Evolutionary conservation across 352 stramenopile species (phyloP).

Genomic region (Phytophthora fragariaefolia): DNA sequence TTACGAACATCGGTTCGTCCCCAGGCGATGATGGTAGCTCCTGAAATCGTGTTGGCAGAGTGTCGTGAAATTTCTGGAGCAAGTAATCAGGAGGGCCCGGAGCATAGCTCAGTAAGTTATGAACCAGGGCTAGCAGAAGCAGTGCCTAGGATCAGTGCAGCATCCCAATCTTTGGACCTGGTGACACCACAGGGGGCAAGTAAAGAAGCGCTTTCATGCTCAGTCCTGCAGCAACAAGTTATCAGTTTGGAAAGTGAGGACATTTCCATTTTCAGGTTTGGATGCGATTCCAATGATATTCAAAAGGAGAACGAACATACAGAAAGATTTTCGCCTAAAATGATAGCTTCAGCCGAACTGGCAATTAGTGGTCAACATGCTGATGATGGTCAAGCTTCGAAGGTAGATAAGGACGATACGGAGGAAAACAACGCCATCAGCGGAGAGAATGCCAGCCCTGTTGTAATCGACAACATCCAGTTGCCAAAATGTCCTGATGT

Average conservation of each 20-base stretch:
- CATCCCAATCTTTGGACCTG: neutral
- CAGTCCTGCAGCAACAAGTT: neutral
- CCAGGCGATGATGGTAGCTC: neutral
- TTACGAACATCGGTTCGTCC: slow-evolving; percentile 5
- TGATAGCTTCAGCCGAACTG: neutral
- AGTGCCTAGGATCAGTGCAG: neutral
- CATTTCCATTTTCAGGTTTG: neutral
- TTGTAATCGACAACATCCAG: neutral
- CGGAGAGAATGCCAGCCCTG: no score
- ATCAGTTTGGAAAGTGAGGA: neutral
- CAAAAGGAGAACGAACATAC: neutral
- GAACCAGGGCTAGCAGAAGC: neutral
- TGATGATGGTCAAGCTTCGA: neutral
- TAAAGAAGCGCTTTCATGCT: neutral
- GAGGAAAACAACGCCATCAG: no score
- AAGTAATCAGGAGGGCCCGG: neutral
- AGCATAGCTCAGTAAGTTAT: neutral
- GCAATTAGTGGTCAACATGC: neutral
- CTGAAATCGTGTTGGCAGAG: neutral
- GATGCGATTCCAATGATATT: neutral
- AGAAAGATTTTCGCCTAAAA: neutral
- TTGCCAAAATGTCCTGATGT: neutral
- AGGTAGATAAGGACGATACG: neutral
- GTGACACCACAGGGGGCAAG: neutral
- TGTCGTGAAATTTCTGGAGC: neutral